Evolutionary conservation across 2,329 filamentous ascomycete species (phyloP).

Genomic region (Alternaria gansuensis): DNA sequence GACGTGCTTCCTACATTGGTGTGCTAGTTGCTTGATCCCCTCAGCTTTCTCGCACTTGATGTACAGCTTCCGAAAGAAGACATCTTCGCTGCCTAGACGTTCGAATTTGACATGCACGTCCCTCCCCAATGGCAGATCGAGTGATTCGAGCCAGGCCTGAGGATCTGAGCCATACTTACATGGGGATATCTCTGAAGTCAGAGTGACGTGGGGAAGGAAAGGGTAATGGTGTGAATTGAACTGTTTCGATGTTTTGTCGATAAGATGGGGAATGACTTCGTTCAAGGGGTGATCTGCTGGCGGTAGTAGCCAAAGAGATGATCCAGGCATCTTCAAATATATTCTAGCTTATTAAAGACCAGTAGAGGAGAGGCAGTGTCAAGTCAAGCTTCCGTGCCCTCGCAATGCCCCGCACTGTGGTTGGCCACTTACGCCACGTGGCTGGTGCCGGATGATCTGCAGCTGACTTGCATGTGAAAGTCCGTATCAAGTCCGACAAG

Average conservation of each 20-base stretch:
- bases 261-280: conserved; percentile 45
- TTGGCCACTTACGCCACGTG: conserved; percentile 21
- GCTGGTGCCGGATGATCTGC: conserved; percentile 15
- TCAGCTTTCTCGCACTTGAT: conserved; percentile 46
- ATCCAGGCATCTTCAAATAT: conserved; percentile 49
- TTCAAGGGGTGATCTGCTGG: conserved; percentile 47
- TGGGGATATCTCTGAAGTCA: conserved; percentile 51
- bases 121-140: conserved; percentile 33
- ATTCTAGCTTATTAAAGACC: not conserved
- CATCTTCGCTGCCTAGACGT: conserved; percentile 45
- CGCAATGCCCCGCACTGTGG: not conserved
- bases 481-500: conserved; percentile 17
- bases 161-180: conserved; percentile 41
- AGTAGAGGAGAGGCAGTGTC: not conserved
- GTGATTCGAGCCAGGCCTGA: conserved; percentile 50
- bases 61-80: conserved; percentile 54
- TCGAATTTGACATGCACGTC: conserved; percentile 43
- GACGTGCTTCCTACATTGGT: conserved; percentile 39
- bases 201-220: conserved; percentile 56
- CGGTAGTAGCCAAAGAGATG: conserved; percentile 57
- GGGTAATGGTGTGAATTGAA: conserved; percentile 47
- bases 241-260: conserved; percentile 44
- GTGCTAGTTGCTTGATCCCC: conserved; percentile 42
- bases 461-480: conserved; percentile 33
- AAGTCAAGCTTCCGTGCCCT: conserved; percentile 9